Conservation (phyloP, 805 yeast species). For the Candida loeiensis region DNA sequence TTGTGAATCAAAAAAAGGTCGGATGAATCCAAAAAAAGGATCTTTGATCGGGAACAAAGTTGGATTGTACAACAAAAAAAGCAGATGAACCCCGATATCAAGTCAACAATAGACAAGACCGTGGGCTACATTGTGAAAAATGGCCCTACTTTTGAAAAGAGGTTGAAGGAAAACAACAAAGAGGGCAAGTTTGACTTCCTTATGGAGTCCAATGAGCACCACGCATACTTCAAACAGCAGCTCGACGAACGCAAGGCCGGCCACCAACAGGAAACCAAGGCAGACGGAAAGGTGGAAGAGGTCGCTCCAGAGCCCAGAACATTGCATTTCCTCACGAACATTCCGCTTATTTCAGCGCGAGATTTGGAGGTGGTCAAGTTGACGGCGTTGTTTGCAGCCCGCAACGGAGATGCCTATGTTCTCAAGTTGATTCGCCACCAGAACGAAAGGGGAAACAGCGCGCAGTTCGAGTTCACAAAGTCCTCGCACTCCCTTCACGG, state of each 20-base stretch:
- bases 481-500: slow-evolving; percentile 56
- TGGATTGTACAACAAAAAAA: background rate
- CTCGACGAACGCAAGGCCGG: slow-evolving; percentile 24
- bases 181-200: slow-evolving; percentile 65
- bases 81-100: slow-evolving; percentile 8
- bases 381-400: slow-evolving; percentile 67
- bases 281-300: background rate
- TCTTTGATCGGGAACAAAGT: background rate
- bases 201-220: slow-evolving; percentile 48
- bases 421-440: slow-evolving; percentile 33
- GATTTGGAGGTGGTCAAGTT: slow-evolving; percentile 70
- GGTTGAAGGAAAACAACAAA: slow-evolving; percentile 47
- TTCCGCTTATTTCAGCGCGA: slow-evolving; percentile 46
- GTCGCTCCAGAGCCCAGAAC: slow-evolving; percentile 1
- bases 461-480: slow-evolving; percentile 67
- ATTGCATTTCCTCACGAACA: slow-evolving; percentile 13
- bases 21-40: slow-evolving; percentile 1
- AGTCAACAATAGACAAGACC: slow-evolving; percentile 61
- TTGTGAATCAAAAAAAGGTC: too few species aligned
- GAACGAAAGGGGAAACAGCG: slow-evolving; percentile 32
- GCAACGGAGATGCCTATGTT: slow-evolving; percentile 50
- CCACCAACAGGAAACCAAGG: slow-evolving; percentile 7
- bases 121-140: slow-evolving; percentile 66
- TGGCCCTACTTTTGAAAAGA: slow-evolving; percentile 61
- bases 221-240: slow-evolving; percentile 54